Conservation (phyloP, 208 protist species). For the Leishmania aethiopica region DNA sequence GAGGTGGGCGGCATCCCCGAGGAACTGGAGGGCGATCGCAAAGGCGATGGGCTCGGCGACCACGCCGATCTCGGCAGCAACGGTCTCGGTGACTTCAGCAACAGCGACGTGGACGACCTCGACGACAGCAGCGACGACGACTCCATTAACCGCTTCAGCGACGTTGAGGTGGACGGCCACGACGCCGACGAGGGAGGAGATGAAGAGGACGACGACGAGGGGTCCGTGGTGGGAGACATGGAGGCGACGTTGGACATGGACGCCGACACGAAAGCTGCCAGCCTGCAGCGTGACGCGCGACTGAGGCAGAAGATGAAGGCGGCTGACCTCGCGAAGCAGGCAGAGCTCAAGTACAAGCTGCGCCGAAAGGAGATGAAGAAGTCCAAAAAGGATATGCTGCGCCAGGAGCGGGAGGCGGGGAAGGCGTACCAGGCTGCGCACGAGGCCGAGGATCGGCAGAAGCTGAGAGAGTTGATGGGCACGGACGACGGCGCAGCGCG, state of each 20-base stretch:
- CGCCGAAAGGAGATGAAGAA: slow-evolving; percentile 88
- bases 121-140: slow-evolving; percentile 73
- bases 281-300: slow-evolving; percentile 71
- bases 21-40: slow-evolving; percentile 28
- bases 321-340: slow-evolving; percentile 59
- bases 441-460: slow-evolving; percentile 50
- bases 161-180: slow-evolving; percentile 61
- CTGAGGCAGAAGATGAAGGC: slow-evolving; percentile 67
- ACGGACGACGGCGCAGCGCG: slow-evolving; percentile 52
- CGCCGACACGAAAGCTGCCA: slow-evolving; percentile 66
- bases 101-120: slow-evolving; percentile 26
- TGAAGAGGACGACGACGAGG: slow-evolving; percentile 11
- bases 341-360: slow-evolving; percentile 88
- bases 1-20: slow-evolving; percentile 80
- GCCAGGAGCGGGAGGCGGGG: slow-evolving; percentile 66
- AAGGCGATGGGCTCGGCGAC: not conserved
- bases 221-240: slow-evolving; percentile 52
- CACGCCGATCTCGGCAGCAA: not conserved
- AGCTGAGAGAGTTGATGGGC: slow-evolving; percentile 62
- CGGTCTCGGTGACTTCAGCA: not conserved
- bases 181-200: slow-evolving; percentile 27
- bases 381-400: slow-evolving; percentile 80
- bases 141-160: slow-evolving; percentile 82
- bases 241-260: slow-evolving; percentile 88
- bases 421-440: slow-evolving; percentile 38